These are phyloP conservation scores for Solanum clarkiae DNA, from an alignment of 257 asterid species.

Conservation along the genomic window DNA sequence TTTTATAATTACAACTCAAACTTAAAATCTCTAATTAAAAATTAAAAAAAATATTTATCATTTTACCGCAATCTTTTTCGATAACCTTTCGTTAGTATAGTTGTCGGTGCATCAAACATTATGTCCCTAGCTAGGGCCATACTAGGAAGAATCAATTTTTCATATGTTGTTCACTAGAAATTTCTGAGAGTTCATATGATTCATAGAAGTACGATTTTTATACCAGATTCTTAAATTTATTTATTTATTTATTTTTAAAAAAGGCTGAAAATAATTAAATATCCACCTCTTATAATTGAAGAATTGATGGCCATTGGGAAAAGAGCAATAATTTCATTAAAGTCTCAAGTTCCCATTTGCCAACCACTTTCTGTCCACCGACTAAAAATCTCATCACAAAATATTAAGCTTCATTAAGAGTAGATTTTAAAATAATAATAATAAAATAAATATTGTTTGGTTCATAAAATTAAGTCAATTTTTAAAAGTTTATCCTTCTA, in stretches of 20 bases:
- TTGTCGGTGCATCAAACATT: neutral
- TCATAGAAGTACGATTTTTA: neutral
- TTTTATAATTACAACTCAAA: too few relatives aligned
- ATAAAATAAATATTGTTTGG: neutral
- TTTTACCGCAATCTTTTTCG: rapidly evolving
- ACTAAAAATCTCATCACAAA: neutral
- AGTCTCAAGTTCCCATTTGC: neutral
- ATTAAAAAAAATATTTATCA: neutral
- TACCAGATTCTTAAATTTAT: too few relatives aligned
- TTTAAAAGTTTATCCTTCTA: neutral
- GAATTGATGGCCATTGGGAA: neutral
- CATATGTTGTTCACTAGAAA: neutral
- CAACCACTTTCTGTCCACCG: neutral
- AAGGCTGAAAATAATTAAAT: too few relatives aligned
- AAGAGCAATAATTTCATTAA: neutral
- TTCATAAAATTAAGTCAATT: neutral
- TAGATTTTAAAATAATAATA: too few relatives aligned
- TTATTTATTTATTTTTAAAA: neutral
- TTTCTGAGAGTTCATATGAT: neutral
- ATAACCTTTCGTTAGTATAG: neutral
- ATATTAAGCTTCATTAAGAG: neutral
- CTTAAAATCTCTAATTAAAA: too few relatives aligned
- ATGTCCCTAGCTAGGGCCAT: neutral
- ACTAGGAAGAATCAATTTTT: neutral
- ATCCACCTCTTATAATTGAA: neutral